A percentile compares a stretch with the other conserved stretches of the same genome.
Evolutionary conservation across 306 rosid genomes (phyloP).

Genomic region (Acmispon strigosus): DNA sequence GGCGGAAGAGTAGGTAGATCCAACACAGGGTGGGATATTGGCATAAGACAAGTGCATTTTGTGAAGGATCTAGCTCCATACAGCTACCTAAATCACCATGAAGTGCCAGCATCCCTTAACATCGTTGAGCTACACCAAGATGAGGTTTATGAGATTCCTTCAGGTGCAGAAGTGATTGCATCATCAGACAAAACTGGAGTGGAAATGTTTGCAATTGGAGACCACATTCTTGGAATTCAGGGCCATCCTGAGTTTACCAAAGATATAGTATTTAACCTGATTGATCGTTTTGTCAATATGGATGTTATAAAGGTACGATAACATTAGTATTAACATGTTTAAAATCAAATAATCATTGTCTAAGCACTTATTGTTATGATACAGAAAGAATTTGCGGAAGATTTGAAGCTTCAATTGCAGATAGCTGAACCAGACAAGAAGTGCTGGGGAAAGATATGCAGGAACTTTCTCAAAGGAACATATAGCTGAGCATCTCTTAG

Average conservation of each 20-base stretch:
- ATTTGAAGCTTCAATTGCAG: slow-evolving; percentile 34
- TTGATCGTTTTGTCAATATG: slow-evolving; percentile 43
- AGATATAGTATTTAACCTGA: slow-evolving; percentile 48
- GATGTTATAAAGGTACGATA: slow-evolving; percentile 39
- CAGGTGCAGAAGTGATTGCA: slow-evolving; percentile 53
- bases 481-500: neutral
- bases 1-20: slow-evolving; percentile 66
- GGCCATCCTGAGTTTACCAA: slow-evolving; percentile 67
- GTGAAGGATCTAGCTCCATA: slow-evolving; percentile 24
- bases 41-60: slow-evolving; percentile 42
- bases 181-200: slow-evolving; percentile 61
- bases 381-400: slow-evolving; percentile 46
- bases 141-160: slow-evolving; percentile 61
- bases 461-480: slow-evolving; percentile 46
- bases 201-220: slow-evolving; percentile 54
- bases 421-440: slow-evolving; percentile 47
- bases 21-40: slow-evolving; percentile 61
- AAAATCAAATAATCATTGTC: no score
- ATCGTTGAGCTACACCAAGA: slow-evolving; percentile 62
- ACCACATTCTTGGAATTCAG: slow-evolving; percentile 61
- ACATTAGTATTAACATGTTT: neutral
- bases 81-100: slow-evolving; percentile 13
- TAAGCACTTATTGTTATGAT: neutral
- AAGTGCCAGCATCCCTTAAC: slow-evolving; percentile 35
- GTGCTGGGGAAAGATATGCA: slow-evolving; percentile 50